These are phyloP conservation scores for Monilinia aucupariae DNA, from an alignment of 2,329 filamentous ascomycete species.

Conservation along the genomic window DNA sequence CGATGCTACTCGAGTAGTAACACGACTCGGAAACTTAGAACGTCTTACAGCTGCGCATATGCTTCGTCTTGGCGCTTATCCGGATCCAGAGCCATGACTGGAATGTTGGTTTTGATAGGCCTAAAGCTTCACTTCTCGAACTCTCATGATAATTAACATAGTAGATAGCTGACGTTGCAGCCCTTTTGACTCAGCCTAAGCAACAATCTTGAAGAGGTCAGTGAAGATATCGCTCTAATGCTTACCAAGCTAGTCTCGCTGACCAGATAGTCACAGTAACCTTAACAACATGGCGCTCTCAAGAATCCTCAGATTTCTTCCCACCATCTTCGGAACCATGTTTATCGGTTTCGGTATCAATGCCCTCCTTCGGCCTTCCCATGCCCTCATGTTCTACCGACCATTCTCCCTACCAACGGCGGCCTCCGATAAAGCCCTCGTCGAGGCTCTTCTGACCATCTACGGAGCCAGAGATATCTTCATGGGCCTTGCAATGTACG, in stretches of 20 bases:
- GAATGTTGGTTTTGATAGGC: not conserved
- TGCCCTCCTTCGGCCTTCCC: conserved; percentile 32
- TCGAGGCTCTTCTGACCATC: conserved; percentile 42
- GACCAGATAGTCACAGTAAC: not conserved
- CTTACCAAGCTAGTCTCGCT: not conserved
- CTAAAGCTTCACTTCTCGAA: not conserved
- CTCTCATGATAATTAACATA: not conserved
- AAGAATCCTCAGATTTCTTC: conserved; percentile 6
- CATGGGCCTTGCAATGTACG: conserved; percentile 41
- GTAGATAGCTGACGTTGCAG: not conserved
- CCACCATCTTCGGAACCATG: conserved; percentile 17
- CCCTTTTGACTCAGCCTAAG: not conserved
- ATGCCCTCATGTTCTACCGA: conserved; percentile 38
- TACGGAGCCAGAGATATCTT: conserved; percentile 48
- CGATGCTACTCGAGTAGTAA: too few relatives aligned
- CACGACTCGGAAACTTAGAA: not conserved
- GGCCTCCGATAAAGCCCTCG: conserved; percentile 25
- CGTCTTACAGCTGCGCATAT: not conserved
- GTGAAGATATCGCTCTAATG: not conserved
- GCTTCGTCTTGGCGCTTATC: not conserved
- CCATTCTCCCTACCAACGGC: not conserved
- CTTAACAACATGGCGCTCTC: not conserved
- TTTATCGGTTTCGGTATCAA: conserved; percentile 38
- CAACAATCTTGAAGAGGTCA: not conserved
- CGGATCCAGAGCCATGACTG: not conserved